Evolutionary conservation across 1,284 basidiomycete genomes (phyloP).

Genomic region (Sanguinoderma infundibulare): DNA sequence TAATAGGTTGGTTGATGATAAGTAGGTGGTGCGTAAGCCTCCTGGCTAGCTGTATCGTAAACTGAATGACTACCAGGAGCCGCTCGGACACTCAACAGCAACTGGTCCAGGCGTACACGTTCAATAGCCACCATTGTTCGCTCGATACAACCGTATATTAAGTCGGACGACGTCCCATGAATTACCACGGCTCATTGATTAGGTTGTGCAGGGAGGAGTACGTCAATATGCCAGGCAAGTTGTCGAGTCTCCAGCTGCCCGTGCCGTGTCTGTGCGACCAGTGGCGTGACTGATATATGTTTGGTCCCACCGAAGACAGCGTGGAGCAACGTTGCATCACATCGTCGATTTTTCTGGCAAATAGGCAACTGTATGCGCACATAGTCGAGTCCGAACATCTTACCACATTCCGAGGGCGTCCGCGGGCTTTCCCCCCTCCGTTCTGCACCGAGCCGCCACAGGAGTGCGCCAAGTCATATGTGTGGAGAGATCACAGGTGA

Average conservation of each 20-base stretch:
- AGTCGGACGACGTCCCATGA: no score
- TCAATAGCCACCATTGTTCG: no score
- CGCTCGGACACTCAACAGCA: no score
- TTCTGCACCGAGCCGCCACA: not conserved
- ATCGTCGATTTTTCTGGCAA: not conserved
- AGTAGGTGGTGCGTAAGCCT: no score
- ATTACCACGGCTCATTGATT: no score
- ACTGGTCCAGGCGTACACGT: no score
- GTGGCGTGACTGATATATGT: not conserved
- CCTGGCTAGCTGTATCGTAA: no score
- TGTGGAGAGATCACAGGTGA: conserved; percentile 4
- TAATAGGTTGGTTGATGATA: no score
- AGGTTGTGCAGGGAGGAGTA: no score
- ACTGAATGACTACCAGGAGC: no score
- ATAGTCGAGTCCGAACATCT: not conserved
- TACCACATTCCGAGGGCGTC: not conserved
- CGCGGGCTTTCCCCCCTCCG: not conserved
- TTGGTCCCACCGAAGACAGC: not conserved
- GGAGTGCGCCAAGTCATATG: not conserved
- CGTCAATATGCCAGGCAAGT: not conserved
- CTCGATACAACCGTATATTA: no score
- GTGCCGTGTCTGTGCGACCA: not conserved
- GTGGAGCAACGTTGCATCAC: no score
- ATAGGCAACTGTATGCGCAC: not conserved
- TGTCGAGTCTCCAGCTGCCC: not conserved